These are phyloP conservation scores for Eucalyptus guilfoylei DNA, from an alignment of 345 rosid genomes.

Conservation along the genomic window DNA sequence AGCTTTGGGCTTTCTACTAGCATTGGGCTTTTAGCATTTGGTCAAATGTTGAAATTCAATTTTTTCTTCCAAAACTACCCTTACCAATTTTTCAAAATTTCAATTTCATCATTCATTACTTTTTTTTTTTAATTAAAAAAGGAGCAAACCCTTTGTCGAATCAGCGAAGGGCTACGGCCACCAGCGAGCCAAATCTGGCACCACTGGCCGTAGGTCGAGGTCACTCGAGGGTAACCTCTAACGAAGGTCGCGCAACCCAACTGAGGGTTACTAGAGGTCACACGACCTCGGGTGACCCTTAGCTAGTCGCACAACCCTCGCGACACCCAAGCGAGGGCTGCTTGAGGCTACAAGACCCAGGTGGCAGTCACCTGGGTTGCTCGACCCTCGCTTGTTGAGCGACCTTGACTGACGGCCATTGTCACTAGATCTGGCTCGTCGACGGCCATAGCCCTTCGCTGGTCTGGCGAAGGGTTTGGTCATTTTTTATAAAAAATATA, in stretches of 20 bases:
- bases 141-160: too few relatives aligned
- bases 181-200: rapidly evolving
- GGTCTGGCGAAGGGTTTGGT: rapidly evolving
- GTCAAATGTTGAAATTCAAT: rapidly evolving
- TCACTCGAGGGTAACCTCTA: rapidly evolving
- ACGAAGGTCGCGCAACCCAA: rapidly evolving
- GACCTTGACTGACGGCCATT: rapidly evolving
- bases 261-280: rapidly evolving
- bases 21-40: too few relatives aligned
- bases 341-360: rapidly evolving
- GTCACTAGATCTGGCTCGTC: rapidly evolving
- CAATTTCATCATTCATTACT: too few relatives aligned
- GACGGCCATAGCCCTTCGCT: rapidly evolving
- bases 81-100: too few relatives aligned
- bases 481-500: too few relatives aligned
- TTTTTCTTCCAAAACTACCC: too few relatives aligned
- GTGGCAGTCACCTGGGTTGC: rapidly evolving
- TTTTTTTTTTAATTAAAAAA: too few relatives aligned
- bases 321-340: too few relatives aligned
- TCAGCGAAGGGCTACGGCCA: rapidly evolving
- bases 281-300: rapidly evolving
- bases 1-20: too few relatives aligned
- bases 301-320: rapidly evolving
- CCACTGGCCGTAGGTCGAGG: rapidly evolving
- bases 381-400: rapidly evolving